Base-by-base conservation (phyloP, 192 early-diverging fungal species). In the Linnemannia zychae region DNA sequence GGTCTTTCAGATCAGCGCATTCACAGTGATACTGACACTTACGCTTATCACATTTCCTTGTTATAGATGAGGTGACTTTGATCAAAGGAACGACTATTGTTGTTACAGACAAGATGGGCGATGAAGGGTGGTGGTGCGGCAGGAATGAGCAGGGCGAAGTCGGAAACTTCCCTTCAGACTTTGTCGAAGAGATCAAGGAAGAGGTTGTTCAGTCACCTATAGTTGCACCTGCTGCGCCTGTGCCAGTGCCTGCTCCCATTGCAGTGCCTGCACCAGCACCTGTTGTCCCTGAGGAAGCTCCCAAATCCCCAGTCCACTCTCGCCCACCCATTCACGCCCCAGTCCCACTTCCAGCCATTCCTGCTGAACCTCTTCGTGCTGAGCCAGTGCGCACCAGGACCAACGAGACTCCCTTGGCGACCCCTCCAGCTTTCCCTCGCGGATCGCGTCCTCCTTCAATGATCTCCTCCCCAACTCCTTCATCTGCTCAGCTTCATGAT, bases 51-150 rank as follows among this genome's bases (percentile, higher is more conserved):
- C n/a, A 33, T 52, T 24, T 74, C 49, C 47, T 49, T 70, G 44
- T 28, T 31, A 12, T 86, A 90, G 91, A 91, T 67, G 91, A 92
- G 63, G 80, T 92, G 33, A 71, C 80, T 7, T 46, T 92, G 9
- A 71, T 78, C 28, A 81, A 86, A 72, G 90, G 90, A n/a, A 81
- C 82, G 49, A 82, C 84, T 28, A 67, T 92, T 36, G 79, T 82
- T 24, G 88, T 91, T 33, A 75, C 87, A 5, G 89, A 91, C 38
- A 88, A 89, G 72, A 75, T 81, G 60, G 87, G 81, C 0, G 88
- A 92, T 49, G 81, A 87, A 46, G 90, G 89, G 24, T 92, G 91
- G 91, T 92, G 89, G 90, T 84, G 67, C 60, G 91, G 91, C 36
- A 83, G 63, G 72, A 90, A 89, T 73, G 90, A 92, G 72, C 82